phyloP scores from a whole-genome alignment of 306 rosid genomes.

The Hylodesmum podocarpum region DNA sequence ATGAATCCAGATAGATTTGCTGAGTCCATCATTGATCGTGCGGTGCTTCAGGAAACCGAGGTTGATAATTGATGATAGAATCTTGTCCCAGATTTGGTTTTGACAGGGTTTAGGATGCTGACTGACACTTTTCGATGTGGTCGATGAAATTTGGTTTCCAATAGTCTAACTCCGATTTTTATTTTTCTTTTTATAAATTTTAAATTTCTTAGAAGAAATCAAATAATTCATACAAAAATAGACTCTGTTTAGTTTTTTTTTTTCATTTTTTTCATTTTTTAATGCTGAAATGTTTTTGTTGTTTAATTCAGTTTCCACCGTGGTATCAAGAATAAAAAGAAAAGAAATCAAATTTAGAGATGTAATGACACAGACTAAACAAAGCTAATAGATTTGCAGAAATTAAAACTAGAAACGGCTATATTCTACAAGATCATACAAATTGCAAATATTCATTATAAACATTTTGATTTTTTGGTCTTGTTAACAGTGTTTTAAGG shows the following conservation, averaged over 20 bases:
- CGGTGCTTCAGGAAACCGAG: not conserved
- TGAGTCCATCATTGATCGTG: not conserved
- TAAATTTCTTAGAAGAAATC: not conserved
- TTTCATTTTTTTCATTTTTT: no score
- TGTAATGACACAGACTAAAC: not conserved
- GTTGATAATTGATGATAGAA: not conserved
- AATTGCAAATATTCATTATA: not conserved
- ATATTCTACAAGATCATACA: not conserved
- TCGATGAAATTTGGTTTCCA: not conserved
- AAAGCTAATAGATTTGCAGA: not conserved
- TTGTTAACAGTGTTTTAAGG: no score
- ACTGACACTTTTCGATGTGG: not conserved
- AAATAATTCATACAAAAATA: no score
- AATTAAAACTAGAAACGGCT: no score
- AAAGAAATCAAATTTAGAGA: no score
- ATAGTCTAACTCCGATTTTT: not conserved
- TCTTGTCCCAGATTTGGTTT: not conserved
- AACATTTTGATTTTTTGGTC: not conserved
- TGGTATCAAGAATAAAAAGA: no score
- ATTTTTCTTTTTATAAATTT: no score
- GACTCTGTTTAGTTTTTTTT: no score
- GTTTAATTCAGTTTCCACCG: no score
- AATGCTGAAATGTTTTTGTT: no score
- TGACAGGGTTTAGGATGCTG: not conserved
- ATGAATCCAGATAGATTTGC: not conserved